Evolutionary conservation across 169 alveolate species (phyloP).

Genomic region (Eimeria necatrix): DNA sequence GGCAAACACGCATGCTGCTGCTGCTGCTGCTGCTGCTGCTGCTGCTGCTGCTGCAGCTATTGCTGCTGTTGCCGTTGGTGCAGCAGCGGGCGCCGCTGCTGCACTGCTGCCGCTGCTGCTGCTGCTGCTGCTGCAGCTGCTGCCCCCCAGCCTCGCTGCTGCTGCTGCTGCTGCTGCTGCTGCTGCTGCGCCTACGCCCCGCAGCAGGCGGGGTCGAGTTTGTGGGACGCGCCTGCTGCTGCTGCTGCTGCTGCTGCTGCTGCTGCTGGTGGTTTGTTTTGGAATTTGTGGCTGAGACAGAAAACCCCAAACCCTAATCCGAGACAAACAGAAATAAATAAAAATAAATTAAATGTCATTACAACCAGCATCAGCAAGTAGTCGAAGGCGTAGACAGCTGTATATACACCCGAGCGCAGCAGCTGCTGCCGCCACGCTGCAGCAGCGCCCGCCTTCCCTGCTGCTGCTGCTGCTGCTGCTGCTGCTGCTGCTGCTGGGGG

Average conservation of each 20-base stretch:
- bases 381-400: slow-evolving; percentile 41
- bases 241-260: neutral
- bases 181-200: slow-evolving; percentile 16
- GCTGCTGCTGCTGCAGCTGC: neutral
- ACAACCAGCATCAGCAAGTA: slow-evolving; percentile 75
- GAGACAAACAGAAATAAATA: slow-evolving; percentile 56
- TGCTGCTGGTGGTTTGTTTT: neutral
- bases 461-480: neutral
- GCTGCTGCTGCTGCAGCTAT: neutral
- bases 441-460: neutral
- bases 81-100: neutral
- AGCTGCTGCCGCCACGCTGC: neutral
- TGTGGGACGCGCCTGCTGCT: too few relatives aligned
- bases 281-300: slow-evolving; percentile 47
- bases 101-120: neutral
- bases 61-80: neutral
- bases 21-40: neutral
- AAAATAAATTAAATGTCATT: slow-evolving; percentile 72
- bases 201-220: slow-evolving; percentile 61
- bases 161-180: too few relatives aligned
- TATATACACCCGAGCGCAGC: neutral
- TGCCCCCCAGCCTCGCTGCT: neutral
- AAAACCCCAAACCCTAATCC: slow-evolving; percentile 74
- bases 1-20: too few relatives aligned
- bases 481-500: neutral